phyloP scores from a whole-genome alignment of 768 basidiomycete species.

The Cyathus striatus region DNA sequence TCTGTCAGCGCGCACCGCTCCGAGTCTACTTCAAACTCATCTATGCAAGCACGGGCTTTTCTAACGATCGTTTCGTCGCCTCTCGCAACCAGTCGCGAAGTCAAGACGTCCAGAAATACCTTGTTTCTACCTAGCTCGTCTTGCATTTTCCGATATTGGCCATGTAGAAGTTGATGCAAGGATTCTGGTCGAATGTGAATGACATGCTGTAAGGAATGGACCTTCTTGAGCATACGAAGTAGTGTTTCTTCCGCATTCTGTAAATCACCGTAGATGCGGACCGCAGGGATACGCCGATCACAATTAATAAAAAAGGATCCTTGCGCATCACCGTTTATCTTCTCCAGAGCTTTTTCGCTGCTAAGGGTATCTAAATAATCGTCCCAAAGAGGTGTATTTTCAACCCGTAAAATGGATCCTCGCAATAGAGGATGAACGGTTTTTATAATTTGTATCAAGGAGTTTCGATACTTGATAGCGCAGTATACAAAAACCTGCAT shows the following conservation, averaged over 20 bases:
- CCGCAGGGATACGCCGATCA: constrained; percentile 30
- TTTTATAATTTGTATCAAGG: no score
- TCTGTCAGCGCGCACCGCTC: background rate
- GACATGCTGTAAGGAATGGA: constrained; percentile 27
- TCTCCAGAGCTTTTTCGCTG: constrained; percentile 30
- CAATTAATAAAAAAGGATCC: constrained; percentile 28
- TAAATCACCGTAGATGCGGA: constrained; percentile 38
- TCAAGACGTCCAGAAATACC: constrained; percentile 36
- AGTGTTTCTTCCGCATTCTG: constrained; percentile 22
- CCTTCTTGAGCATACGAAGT: constrained; percentile 31
- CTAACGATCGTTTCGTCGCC: constrained; percentile 29
- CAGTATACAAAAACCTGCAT: no score
- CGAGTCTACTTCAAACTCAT: no score
- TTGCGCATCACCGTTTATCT: constrained; percentile 24
- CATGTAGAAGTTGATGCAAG: constrained; percentile 34
- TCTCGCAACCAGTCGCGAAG: constrained; percentile 34
- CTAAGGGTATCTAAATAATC: constrained; percentile 40
- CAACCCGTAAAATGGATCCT: constrained; percentile 27
- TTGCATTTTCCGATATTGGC: constrained; percentile 30
- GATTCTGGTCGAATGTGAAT: constrained; percentile 25
- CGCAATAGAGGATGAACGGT: constrained; percentile 25
- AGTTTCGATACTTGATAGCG: no score
- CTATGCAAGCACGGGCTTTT: no score
- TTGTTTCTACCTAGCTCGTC: constrained; percentile 34
- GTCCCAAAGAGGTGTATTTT: constrained; percentile 37